Percentiles rank a stretch among this genome's conserved stretches.
These are phyloP conservation scores for Circinella minor DNA, from an alignment of 371 early-diverging fungal species.

Conservation along the genomic window DNA sequence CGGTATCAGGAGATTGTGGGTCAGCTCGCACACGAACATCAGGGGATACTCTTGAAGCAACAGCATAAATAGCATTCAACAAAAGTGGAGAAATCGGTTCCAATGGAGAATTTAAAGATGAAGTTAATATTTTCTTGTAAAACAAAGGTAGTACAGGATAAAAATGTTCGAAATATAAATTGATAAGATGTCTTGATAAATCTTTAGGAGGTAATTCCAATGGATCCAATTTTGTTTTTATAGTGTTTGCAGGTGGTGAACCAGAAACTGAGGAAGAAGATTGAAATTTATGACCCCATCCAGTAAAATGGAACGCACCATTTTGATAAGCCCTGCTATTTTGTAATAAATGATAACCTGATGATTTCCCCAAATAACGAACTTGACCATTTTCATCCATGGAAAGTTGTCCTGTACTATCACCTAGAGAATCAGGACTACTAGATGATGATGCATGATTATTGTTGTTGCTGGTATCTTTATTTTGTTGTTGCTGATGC, in stretches of 20 bases:
- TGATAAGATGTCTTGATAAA: constrained; percentile 53
- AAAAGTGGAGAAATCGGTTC: constrained; percentile 45
- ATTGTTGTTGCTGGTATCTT: constrained; percentile 8
- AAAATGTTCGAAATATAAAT: constrained; percentile 57
- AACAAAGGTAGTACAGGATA: constrained; percentile 62
- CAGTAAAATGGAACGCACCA: constrained; percentile 46
- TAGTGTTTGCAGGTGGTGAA: constrained; percentile 7
- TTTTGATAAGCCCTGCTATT: constrained; percentile 51
- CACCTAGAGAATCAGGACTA: constrained; percentile 32
- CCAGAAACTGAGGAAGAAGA: not conserved
- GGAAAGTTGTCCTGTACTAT: constrained; percentile 41
- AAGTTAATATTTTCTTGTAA: constrained; percentile 37
- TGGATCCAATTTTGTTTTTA: constrained; percentile 24
- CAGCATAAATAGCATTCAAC: constrained; percentile 56
- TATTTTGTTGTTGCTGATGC: not conserved
- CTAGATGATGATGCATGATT: constrained; percentile 6
- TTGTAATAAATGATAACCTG: constrained; percentile 49
- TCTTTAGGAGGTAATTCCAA: constrained; percentile 54
- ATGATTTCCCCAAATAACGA: constrained; percentile 52
- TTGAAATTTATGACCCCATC: constrained; percentile 29
- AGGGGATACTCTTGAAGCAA: constrained; percentile 49
- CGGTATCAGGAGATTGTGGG: constrained; percentile 36
- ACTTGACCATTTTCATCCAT: constrained; percentile 57
- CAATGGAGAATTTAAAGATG: constrained; percentile 16
- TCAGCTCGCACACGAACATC: constrained; percentile 40